Conservation (phyloP, 2,329 filamentous ascomycete genomes). For the Fusarium musae region DNA sequence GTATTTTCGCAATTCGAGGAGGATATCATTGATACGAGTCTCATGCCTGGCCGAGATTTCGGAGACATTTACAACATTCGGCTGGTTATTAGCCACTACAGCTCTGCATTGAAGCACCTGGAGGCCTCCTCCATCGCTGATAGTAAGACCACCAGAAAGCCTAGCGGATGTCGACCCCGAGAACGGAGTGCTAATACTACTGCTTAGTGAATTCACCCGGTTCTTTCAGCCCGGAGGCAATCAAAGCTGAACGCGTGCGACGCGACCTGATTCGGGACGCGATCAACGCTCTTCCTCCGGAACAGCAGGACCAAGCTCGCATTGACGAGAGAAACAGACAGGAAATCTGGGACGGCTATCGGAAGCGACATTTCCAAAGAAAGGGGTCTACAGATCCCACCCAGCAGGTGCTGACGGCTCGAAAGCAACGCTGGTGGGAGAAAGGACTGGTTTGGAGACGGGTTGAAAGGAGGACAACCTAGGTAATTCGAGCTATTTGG, state of each 20-base stretch:
- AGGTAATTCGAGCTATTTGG: not conserved
- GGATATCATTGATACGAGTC: fast-evolving
- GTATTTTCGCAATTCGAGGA: not conserved
- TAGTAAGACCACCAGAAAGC: too few relatives aligned
- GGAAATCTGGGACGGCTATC: not conserved
- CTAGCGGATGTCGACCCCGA: too few relatives aligned
- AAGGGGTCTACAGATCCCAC: fast-evolving
- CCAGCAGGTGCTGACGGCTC: fast-evolving
- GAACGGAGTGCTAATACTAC: too few relatives aligned
- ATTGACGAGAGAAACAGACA: not conserved
- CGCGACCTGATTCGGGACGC: not conserved
- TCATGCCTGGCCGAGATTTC: fast-evolving
- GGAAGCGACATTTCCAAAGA: not conserved
- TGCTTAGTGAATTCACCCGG: not conserved
- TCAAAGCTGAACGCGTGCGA: not conserved
- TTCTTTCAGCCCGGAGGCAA: fast-evolving
- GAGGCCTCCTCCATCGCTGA: not conserved
- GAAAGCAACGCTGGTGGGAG: not conserved
- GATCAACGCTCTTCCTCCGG: not conserved
- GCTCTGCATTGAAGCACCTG: not conserved
- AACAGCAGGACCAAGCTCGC: not conserved
- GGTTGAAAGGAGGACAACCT: fast-evolving
- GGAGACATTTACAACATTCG: constrained; percentile 9
- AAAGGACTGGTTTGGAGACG: not conserved
- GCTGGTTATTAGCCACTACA: not conserved